Conservation (phyloP, 2,329 filamentous ascomycete genomes). For the Fusarium sp. region DNA sequence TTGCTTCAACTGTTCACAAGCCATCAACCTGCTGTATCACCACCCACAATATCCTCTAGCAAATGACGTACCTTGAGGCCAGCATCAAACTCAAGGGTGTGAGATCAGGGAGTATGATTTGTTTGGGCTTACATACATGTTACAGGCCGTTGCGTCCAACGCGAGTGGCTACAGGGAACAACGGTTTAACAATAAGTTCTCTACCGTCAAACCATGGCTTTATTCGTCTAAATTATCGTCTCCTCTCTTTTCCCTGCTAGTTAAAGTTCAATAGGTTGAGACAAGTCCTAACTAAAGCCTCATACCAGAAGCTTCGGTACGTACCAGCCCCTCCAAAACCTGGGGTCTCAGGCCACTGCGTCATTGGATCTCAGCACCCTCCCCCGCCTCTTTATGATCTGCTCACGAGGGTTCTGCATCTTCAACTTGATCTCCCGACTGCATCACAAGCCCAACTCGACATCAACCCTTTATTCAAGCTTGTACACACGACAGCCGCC, state of each 20-base stretch:
- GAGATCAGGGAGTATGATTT: slow-evolving; percentile 13
- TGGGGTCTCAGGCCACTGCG: slow-evolving; percentile 39
- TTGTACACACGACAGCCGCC: slow-evolving; percentile 15
- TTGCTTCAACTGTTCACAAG: slow-evolving; percentile 2
- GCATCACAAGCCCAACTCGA: slow-evolving; percentile 35
- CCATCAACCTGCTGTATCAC: slow-evolving; percentile 10
- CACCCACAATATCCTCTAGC: not conserved
- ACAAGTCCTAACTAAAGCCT: not conserved
- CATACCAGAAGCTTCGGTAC: slow-evolving; percentile 14
- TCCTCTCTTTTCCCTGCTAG: no score
- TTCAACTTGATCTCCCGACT: slow-evolving; percentile 36
- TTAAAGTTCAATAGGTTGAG: not conserved
- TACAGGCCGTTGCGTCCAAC: slow-evolving; percentile 1
- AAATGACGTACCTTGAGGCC: slow-evolving; percentile 34
- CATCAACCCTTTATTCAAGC: not conserved
- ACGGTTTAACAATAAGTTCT: not conserved
- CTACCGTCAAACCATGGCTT: not conserved
- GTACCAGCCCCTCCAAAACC: slow-evolving; percentile 33
- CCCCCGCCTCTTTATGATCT: slow-evolving; percentile 39
- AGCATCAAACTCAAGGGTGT: slow-evolving; percentile 3
- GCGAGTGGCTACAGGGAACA: slow-evolving; percentile 8
- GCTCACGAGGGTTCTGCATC: slow-evolving; percentile 41
- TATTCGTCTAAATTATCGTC: not conserved
- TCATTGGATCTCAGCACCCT: slow-evolving; percentile 37
- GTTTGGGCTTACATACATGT: slow-evolving; percentile 18